Evolutionary conservation across 2,329 filamentous ascomycete genomes (phyloP), one percentile per base, ranked within the genome.

Genomic region (Fusarium azukiicola): DNA sequence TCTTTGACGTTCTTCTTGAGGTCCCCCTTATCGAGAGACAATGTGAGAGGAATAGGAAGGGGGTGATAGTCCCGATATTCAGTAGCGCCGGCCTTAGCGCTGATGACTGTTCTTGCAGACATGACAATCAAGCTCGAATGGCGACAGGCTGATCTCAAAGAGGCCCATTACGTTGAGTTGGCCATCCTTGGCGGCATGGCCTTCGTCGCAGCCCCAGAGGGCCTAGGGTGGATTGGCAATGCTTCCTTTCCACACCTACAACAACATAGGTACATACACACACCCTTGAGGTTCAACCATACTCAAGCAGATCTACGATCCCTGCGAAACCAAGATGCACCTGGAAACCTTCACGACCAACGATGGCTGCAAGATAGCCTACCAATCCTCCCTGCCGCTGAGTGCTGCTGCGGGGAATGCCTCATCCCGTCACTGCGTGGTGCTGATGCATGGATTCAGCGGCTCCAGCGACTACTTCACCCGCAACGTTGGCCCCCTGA

Each of bases 361-460:
- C 49, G 82, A 83, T 71, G 82, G 80, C 38, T 83, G 78, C 47
- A 80, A 74, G 19, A 79, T 83, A 42, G 75, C 67, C 19, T 83
- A 83, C 16, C 75, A 81, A 58, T 76, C 82, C 14, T 83, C 82
- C 13, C 27, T 82, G 12, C 79, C 75, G 27, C 66, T 83, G 32
- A 63, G 69, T 38, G 70, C 67, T 73, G 23, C 58, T 50, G 32
- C 56, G 64, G 66, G 38, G 67, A 66, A 40, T 49, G 21, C 44
- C 66, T 42, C 69, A 70, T 46, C 69, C 46, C 46, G 42, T 52
- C 79, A 71, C 69, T 83, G 82, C 56, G 74, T 83, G 32, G 36
- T 83, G 52, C 80, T 83, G 61, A 83, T 83, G 80, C 82, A 83
- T 61, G 82, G 82, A 42, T 83, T 83, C 79, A 83, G 82, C 46